Evolutionary conservation across 257 asterid species (phyloP).

Genomic region (Lycium barbarum): DNA sequence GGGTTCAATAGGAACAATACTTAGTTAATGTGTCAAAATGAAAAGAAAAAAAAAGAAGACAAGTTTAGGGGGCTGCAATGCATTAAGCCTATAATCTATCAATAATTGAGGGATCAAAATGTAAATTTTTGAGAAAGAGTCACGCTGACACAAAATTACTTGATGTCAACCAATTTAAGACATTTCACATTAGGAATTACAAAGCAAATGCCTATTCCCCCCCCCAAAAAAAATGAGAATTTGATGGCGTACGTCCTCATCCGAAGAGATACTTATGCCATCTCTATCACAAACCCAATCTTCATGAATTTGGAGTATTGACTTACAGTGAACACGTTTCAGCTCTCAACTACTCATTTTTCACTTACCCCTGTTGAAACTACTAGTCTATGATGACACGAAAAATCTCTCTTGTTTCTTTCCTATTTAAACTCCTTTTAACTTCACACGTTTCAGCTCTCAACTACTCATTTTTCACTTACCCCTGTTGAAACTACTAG

Average conservation of each 20-base stretch:
- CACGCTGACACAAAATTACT: background rate
- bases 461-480: background rate
- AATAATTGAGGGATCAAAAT: too few species aligned
- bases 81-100: too few species aligned
- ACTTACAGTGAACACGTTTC: background rate
- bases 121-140: background rate
- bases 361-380: background rate
- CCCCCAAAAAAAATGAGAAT: background rate
- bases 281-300: constrained; percentile 26
- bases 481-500: background rate
- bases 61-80: too few species aligned
- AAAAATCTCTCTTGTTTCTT: background rate
- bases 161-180: too few species aligned
- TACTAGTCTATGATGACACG: background rate
- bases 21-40: too few species aligned
- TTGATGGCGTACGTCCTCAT: constrained; percentile 8
- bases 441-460: background rate
- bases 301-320: background rate
- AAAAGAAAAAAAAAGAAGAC: too few species aligned
- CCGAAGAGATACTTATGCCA: background rate
- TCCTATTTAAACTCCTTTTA: background rate
- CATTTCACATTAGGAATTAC: background rate
- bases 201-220: background rate
- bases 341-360: constrained; percentile 3
- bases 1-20: too few species aligned